Evolutionary conservation across 1,284 basidiomycete species (phyloP).

Genomic region (Trichosporon sp.): DNA sequence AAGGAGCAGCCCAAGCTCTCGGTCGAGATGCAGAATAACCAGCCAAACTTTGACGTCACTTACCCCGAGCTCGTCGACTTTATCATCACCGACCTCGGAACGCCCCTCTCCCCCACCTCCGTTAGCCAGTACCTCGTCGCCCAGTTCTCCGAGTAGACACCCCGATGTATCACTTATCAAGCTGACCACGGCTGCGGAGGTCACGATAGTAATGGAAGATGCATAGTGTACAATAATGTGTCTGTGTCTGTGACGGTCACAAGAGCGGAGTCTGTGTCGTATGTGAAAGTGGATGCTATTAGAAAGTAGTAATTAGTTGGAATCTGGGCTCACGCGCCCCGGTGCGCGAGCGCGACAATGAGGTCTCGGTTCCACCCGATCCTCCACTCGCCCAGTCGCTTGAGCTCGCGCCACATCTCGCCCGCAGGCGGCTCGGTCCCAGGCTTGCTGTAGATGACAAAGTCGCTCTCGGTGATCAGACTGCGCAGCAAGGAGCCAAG

Average conservation of each 20-base stretch:
- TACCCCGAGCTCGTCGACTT: conserved; percentile 49
- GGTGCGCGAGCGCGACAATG: conserved; percentile 52
- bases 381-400: conserved; percentile 60
- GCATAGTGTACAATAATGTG: conserved; percentile 2
- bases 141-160: conserved; percentile 38
- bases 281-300: not conserved
- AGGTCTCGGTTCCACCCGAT: conserved; percentile 38
- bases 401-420: conserved; percentile 73
- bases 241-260: not conserved
- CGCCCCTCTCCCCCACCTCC: conserved; percentile 41
- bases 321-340: conserved; percentile 7
- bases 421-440: conserved; percentile 46
- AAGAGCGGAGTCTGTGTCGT: not conserved
- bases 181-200: not conserved
- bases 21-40: conserved; percentile 45
- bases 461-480: conserved; percentile 75
- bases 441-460: conserved; percentile 65
- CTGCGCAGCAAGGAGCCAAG: conserved; percentile 84
- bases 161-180: not conserved
- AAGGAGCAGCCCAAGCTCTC: conserved; percentile 37
- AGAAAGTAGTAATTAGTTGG: not conserved
- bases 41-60: conserved; percentile 51
- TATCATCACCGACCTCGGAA: conserved; percentile 48
- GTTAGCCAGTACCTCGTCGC: conserved; percentile 49
- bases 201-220: not conserved